These are phyloP conservation scores for Sporothrix brunneoviolacea DNA, from an alignment of 2,329 filamentous ascomycete species.

Conservation along the genomic window DNA sequence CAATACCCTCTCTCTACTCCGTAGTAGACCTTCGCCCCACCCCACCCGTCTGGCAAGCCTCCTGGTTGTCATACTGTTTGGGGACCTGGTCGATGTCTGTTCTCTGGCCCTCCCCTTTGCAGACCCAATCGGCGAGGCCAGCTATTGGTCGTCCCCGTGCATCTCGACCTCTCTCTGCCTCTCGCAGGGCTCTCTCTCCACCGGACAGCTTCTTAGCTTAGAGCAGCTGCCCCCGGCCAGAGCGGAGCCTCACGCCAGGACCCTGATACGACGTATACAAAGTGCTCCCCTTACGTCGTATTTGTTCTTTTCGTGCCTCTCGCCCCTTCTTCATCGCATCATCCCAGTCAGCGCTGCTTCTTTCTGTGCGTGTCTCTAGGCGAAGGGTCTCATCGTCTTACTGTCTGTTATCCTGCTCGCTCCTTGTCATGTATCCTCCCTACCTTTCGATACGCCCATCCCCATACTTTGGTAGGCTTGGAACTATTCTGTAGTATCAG, in stretches of 20 bases:
- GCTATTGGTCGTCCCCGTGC: background rate
- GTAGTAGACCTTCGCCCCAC: background rate
- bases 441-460: background rate
- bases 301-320: background rate
- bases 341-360: slow-evolving; percentile 1
- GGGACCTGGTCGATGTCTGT: background rate
- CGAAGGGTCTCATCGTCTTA: slow-evolving; percentile 3
- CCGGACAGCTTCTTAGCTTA: background rate
- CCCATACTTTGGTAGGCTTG: background rate
- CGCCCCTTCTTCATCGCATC: background rate
- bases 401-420: slow-evolving; percentile 1
- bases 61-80: slow-evolving; percentile 8
- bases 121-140: background rate
- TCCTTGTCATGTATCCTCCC: background rate
- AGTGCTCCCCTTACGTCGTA: background rate
- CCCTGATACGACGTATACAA: background rate
- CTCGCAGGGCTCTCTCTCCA: background rate
- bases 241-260: background rate
- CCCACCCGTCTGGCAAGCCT: background rate
- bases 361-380: background rate
- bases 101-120: background rate
- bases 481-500: background rate
- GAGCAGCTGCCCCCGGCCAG: no score
- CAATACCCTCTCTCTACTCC: no score
- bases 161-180: background rate